Evolutionary conservation across 208 protist species (phyloP).

Genomic region (Trypanosoma brucei): DNA sequence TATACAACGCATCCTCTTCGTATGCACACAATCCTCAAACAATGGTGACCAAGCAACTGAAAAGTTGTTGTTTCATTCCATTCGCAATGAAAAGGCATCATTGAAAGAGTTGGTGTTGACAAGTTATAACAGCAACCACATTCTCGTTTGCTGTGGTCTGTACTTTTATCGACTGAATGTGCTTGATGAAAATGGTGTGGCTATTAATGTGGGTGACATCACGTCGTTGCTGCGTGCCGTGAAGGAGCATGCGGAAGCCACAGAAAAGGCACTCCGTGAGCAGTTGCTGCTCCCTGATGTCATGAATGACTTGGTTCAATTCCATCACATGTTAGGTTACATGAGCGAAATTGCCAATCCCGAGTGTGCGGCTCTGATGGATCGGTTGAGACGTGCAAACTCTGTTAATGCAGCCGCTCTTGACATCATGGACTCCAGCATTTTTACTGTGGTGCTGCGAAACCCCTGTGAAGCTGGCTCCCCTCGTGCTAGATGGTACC

Average conservation of each 20-base stretch:
- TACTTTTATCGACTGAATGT: constrained; percentile 71
- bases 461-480: not conserved
- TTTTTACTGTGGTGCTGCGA: constrained; percentile 65
- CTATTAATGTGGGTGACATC: constrained; percentile 7
- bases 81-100: constrained; percentile 15
- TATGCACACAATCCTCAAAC: constrained; percentile 13
- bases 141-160: constrained; percentile 68
- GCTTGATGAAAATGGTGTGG: constrained; percentile 29
- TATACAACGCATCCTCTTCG: constrained; percentile 21
- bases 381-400: constrained; percentile 55
- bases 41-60: constrained; percentile 1
- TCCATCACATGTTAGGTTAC: constrained; percentile 42
- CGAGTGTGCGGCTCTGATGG: constrained; percentile 45
- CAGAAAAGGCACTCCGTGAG: constrained; percentile 16
- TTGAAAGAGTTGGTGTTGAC: constrained; percentile 6
- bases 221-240: constrained; percentile 10
- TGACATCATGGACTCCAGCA: constrained; percentile 35
- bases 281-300: constrained; percentile 32
- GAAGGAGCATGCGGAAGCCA: constrained; percentile 17
- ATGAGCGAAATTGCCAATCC: constrained; percentile 36
- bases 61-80: constrained; percentile 18
- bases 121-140: constrained; percentile 37
- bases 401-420: constrained; percentile 59
- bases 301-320: constrained; percentile 31
- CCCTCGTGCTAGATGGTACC: constrained; percentile 14